Base-by-base conservation (phyloP, 768 basidiomycete species). In the Boletus rubroflammeus region DNA sequence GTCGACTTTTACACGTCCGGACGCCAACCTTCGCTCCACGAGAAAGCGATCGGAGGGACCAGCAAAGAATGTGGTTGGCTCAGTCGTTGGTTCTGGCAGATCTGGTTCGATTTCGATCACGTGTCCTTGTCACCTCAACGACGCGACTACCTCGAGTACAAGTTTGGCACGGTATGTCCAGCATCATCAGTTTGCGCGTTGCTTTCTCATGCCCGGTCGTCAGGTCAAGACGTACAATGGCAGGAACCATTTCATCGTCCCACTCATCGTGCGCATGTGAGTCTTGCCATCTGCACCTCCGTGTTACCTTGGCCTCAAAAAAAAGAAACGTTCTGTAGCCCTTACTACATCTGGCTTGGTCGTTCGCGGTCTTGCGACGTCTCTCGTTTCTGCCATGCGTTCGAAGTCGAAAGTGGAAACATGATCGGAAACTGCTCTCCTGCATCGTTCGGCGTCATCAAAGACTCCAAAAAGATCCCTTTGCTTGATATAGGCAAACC, bases 41-140 rank as follows among this genome's bases (percentile, higher is more conserved):
- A 83, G 43, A 79, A 76, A 65, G 81, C 83, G 0, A 85, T 88
- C 35, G 85, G 85, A 1, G 83, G 83, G 0, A 74, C 75, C 23
- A 81, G 78, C 56, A 83, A 83, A 41, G 75, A 80, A 67, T 77
- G 82, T 68, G 73, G 80, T 0, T 89, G 84, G 83, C 72, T 83
- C 45, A 77, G 78, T n/a, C 76, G 86, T 4, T 83, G 84, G 82
- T 90, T 90, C 73, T 89, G 87, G 87, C 83, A 85, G 59, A 84
- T 84, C 40, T 88, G 83, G 83, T 81, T 80, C 58, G 78, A 80
- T 56, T 80, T 81, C 55, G 80, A 80, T 58, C 76, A 78, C 60
- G 77, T 83, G 34, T 80, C 76, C 15, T 67, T 81, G 9, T 77
- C 78, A 23, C 81, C 82, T 8, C 79, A 81, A 26, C 72, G 86